Evolutionary conservation across 2,329 filamentous ascomycete species (phyloP).

Genomic region (Exophiala spinifera): DNA sequence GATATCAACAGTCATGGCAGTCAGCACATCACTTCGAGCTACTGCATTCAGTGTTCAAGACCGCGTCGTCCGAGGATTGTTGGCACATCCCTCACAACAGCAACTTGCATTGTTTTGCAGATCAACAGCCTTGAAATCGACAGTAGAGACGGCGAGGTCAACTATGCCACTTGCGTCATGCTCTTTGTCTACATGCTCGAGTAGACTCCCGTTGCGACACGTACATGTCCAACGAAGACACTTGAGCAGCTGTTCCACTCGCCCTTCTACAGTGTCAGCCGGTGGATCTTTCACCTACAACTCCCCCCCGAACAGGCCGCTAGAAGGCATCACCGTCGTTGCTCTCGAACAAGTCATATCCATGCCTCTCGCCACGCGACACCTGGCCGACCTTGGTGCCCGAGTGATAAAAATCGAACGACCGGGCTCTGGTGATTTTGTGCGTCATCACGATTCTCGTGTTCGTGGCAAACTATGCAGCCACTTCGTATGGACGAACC

Average conservation of each 20-base stretch:
- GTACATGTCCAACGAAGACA: neutral
- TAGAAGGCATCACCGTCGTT: slow-evolving; percentile 50
- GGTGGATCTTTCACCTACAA: slow-evolving; percentile 19
- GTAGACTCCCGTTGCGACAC: neutral
- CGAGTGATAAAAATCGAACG: slow-evolving; percentile 56
- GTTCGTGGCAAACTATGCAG: slow-evolving; percentile 49
- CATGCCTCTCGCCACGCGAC: slow-evolving; percentile 54
- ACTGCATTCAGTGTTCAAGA: too few species aligned
- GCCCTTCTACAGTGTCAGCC: neutral
- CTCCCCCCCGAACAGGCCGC: slow-evolving; percentile 29
- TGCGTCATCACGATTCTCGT: slow-evolving; percentile 50
- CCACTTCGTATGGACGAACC: slow-evolving; percentile 57
- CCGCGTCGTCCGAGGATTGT: too few species aligned
- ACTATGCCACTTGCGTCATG: neutral
- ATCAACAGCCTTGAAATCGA: too few species aligned
- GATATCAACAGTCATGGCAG: too few species aligned
- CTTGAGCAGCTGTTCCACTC: neutral
- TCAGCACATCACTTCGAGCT: too few species aligned
- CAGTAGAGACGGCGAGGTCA: too few species aligned
- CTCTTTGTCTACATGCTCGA: neutral
- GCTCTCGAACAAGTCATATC: slow-evolving; percentile 56
- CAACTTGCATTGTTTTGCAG: too few species aligned
- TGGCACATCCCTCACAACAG: too few species aligned
- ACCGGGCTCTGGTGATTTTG: slow-evolving; percentile 52
- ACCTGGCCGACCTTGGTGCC: slow-evolving; percentile 54